Conservation (phyloP, 2,329 filamentous ascomycete species). For the Monascus ruber region DNA sequence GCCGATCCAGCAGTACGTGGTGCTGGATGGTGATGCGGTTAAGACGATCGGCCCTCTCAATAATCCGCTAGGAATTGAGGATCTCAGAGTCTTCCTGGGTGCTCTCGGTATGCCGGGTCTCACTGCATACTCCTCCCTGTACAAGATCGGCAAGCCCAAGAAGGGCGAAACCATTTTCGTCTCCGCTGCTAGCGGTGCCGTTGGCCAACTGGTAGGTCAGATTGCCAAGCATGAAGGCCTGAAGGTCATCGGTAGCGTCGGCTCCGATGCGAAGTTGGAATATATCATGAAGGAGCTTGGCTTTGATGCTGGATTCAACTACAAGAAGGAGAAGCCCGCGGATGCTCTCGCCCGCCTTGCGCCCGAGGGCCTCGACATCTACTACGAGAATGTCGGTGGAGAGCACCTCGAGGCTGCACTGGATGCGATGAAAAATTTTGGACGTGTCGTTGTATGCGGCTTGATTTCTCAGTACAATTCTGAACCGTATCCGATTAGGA, state of each 20-base stretch:
- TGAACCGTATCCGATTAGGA: constrained; percentile 55
- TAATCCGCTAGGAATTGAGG: constrained; percentile 48
- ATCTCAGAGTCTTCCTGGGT: constrained; percentile 54
- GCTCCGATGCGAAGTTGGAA: constrained; percentile 66
- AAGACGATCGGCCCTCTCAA: constrained; percentile 45
- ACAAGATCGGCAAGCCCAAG: constrained; percentile 63
- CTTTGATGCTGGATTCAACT: constrained; percentile 72
- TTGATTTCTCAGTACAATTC: constrained; percentile 74
- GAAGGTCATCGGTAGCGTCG: constrained; percentile 68
- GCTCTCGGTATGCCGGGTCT: constrained; percentile 68
- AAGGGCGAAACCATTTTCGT: constrained; percentile 75
- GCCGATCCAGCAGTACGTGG: constrained; percentile 59
- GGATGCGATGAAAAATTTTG: constrained; percentile 50
- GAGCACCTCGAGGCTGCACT: constrained; percentile 61
- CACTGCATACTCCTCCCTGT: constrained; percentile 63
- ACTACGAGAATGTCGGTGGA: constrained; percentile 71
- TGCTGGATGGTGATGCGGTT: constrained; percentile 39
- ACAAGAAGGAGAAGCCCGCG: constrained; percentile 65
- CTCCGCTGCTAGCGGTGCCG: constrained; percentile 66
- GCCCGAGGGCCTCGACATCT: constrained; percentile 69
- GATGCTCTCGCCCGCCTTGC: constrained; percentile 60
- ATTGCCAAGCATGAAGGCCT: constrained; percentile 72
- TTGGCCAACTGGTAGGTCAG: constrained; percentile 74
- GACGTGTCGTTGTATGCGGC: constrained; percentile 53
- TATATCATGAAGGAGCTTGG: constrained; percentile 59